Evolutionary conservation across 352 stramenopile genomes (phyloP), one percentile per base, ranked within the genome.

Genomic region (Phytopythium vexans): DNA sequence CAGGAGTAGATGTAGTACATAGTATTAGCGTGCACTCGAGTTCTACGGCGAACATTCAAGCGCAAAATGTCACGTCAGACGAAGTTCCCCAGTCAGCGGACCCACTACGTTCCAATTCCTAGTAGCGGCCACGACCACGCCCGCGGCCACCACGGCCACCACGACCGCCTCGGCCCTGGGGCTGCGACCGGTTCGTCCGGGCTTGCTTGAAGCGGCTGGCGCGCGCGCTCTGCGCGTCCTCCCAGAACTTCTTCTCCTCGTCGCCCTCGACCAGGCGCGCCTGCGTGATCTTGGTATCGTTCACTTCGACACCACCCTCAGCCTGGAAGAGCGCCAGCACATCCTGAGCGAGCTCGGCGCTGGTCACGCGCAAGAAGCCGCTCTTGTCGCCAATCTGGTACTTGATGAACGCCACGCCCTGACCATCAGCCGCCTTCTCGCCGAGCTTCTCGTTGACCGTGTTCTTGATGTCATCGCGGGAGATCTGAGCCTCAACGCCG

Each of bases 381-480:
- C 74, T 83, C 60, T 82, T 76, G 51, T 82, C 77, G 34, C 77
- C 76, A 45, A 92, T 78, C 60, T 92, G 83, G 64, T 93, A 93
- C 71, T 94, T 77, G 66, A 93, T 93, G 59, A 89, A 94, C 7
- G 82, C 85, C 32, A 94, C 76, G 40, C 78, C 77, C 8, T 75
- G 62, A 27, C 80, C 78, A 8, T 88, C 75, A 1, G 41, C 54
- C 34, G 77, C 80, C 56, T 84, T 87, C 4, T 87, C 79, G 14
- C 76, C 80, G 38, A 93, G 79, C 64, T 89, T 82, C 41, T 90
- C 77, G 66, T 93, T 94, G 41, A 96, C 76, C 33, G 74, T 65
- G 60, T 92, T 58, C 70, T 96, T 94, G 60, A 96, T 93, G 42
- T 90, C 78, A 53, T 94, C 81, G 41, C 88, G 84, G 35, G 82